Evolutionary conservation across 306 rosid genomes (phyloP).

Genomic region (Vicia faba): DNA sequence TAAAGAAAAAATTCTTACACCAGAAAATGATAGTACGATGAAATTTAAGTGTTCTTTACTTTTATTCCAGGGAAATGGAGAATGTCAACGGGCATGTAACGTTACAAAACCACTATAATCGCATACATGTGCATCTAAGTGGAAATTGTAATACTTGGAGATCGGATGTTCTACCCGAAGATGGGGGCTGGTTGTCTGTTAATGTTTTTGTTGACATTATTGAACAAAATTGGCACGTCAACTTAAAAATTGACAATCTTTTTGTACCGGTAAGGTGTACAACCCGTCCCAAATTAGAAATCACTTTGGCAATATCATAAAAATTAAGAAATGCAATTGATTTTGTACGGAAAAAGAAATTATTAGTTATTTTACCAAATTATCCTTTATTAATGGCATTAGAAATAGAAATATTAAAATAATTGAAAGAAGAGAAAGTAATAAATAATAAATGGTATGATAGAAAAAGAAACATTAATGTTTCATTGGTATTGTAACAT

Average conservation of each 20-base stretch:
- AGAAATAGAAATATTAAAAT: too few species aligned
- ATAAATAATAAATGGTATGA: too few species aligned
- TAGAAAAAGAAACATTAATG: too few species aligned
- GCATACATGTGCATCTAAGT: conserved; percentile 73
- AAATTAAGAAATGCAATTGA: too few species aligned
- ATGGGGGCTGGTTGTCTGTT: conserved; percentile 94
- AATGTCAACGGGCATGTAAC: conserved; percentile 74
- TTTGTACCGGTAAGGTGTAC: conserved; percentile 80
- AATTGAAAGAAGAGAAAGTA: too few species aligned
- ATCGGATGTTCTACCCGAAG: conserved; percentile 66
- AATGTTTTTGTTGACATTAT: conserved; percentile 82
- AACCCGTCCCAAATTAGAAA: neutral
- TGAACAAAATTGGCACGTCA: conserved; percentile 94
- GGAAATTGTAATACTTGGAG: conserved; percentile 94
- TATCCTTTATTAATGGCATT: too few species aligned
- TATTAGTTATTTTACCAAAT: too few species aligned
- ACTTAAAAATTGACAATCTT: conserved; percentile 73
- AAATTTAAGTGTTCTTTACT: conserved; percentile 21
- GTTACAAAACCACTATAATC: conserved; percentile 82
- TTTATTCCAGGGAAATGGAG: conserved; percentile 74
- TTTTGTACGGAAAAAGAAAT: too few species aligned
- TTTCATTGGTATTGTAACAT: too few species aligned
- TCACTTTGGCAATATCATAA: too few species aligned
- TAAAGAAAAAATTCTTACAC: conserved; percentile 12
- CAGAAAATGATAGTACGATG: conserved; percentile 12